Percentiles rank a stretch among this genome's conserved stretches.
Conservation (phyloP, 352 stramenopile genomes). For the Phytophthora quininea region DNA sequence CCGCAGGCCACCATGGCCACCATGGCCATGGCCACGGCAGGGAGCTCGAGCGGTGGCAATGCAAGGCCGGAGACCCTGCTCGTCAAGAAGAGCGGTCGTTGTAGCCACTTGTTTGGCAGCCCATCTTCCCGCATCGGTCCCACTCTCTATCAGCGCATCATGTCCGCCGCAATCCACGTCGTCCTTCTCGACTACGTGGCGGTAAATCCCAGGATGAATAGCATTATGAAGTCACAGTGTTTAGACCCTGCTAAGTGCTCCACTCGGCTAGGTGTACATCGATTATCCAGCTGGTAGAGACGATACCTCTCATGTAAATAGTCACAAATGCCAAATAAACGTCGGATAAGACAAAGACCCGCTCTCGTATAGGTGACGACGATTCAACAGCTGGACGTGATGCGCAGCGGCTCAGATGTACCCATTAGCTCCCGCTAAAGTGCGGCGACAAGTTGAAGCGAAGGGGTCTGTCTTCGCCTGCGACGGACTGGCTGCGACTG, state of each 20-base stretch:
- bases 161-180: background rate
- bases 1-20: too few relatives aligned
- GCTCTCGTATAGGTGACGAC: conserved; percentile 2
- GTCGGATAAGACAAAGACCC: conserved; percentile 7
- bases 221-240: background rate
- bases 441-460: background rate
- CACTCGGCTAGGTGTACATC: too few relatives aligned
- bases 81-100: background rate
- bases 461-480: background rate
- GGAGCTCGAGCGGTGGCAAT: too few relatives aligned
- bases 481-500: too few relatives aligned
- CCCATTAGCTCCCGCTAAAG: background rate
- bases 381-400: conserved; percentile 16
- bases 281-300: too few relatives aligned
- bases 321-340: background rate
- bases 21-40: too few relatives aligned
- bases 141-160: conserved; percentile 1
- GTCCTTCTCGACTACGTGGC: background rate
- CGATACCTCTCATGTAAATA: too few relatives aligned
- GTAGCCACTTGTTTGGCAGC: background rate
- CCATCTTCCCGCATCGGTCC: background rate
- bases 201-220: too few relatives aligned
- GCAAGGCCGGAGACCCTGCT: too few relatives aligned
- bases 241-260: background rate
- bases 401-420: conserved; percentile 13